These are phyloP conservation scores for Penicillium sp. DNA, from an alignment of 2,329 filamentous ascomycete species.

Conservation along the genomic window DNA sequence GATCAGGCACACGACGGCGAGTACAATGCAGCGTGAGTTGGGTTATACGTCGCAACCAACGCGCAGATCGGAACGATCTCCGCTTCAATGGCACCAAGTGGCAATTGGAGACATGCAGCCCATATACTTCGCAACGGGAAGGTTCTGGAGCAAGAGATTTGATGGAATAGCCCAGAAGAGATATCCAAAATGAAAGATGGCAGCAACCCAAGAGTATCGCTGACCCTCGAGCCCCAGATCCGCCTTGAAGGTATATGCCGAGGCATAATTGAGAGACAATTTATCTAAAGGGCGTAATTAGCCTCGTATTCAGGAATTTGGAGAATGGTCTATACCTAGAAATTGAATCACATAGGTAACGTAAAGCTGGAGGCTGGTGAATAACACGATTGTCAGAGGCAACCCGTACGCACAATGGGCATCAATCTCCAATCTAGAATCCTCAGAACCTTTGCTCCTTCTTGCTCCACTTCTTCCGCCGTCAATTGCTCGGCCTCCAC, in stretches of 20 bases:
- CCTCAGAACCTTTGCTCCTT: slow-evolving; percentile 41
- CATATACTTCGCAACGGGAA: slow-evolving; percentile 46
- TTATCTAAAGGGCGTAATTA: slow-evolving; percentile 11
- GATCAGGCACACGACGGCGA: slow-evolving; percentile 30
- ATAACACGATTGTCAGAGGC: not conserved
- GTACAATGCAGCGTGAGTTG: slow-evolving; percentile 38
- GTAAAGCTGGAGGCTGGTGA: not conserved
- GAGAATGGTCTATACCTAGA: not conserved
- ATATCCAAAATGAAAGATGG: slow-evolving; percentile 48
- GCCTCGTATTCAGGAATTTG: not conserved
- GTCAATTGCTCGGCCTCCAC: slow-evolving; percentile 47
- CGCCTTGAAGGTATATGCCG: slow-evolving; percentile 45
- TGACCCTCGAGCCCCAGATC: slow-evolving; percentile 45
- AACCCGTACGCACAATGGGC: not conserved
- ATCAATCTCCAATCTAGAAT: not conserved
- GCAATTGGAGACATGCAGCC: slow-evolving; percentile 41
- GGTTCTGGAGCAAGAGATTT: slow-evolving; percentile 44
- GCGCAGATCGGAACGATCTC: slow-evolving; percentile 38
- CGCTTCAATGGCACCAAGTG: slow-evolving; percentile 36
- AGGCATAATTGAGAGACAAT: slow-evolving; percentile 35
- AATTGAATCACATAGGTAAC: not conserved
- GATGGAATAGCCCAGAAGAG: slow-evolving; percentile 43
- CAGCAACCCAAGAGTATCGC: slow-evolving; percentile 49
- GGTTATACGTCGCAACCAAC: slow-evolving; percentile 40
- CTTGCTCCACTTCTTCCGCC: slow-evolving; percentile 45